Percentiles rank a stretch among this genome's conserved stretches.
These are phyloP conservation scores for Penicillium flavigenum DNA, from an alignment of 495 filamentous ascomycete species.

Conservation along the genomic window DNA sequence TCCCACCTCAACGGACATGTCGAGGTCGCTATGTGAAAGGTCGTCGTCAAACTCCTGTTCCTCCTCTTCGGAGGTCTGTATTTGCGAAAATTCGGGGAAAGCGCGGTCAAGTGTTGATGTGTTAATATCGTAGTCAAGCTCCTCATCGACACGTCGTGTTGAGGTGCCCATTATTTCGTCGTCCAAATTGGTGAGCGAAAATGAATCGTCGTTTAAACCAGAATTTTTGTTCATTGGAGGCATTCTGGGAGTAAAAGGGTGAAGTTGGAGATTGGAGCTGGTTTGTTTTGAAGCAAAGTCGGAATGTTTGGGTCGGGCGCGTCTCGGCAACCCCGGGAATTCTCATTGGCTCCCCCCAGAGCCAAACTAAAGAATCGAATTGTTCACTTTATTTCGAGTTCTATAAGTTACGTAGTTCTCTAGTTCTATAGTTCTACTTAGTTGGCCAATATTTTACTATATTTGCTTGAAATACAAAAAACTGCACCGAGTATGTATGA, in stretches of 20 bases:
- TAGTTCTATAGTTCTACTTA: background rate
- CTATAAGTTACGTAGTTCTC: background rate
- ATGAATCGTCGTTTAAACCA: slow-evolving; percentile 6
- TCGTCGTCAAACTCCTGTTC: slow-evolving; percentile 23
- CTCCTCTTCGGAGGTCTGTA: slow-evolving; percentile 42
- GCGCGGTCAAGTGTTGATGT: slow-evolving; percentile 61
- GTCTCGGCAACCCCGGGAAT: slow-evolving; percentile 16
- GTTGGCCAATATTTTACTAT: background rate
- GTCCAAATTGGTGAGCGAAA: slow-evolving; percentile 13
- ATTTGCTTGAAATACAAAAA: background rate
- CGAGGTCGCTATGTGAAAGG: slow-evolving; percentile 33
- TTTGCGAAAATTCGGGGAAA: slow-evolving; percentile 60
- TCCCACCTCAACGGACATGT: slow-evolving; percentile 47
- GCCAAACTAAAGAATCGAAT: background rate
- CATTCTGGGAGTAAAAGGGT: slow-evolving; percentile 1
- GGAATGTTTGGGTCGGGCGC: slow-evolving; percentile 21
- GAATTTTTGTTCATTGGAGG: slow-evolving; percentile 7
- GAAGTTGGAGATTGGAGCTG: slow-evolving; percentile 1
- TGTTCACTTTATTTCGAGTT: background rate
- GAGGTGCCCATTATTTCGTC: slow-evolving; percentile 14
- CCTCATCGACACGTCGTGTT: slow-evolving; percentile 27
- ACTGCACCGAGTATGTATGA: no score
- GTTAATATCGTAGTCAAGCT: slow-evolving; percentile 55
- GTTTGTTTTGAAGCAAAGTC: slow-evolving; percentile 17
- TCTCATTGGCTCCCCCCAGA: slow-evolving; percentile 5